Evolutionary conservation across 768 basidiomycete species (phyloP).

Genomic region (Favolaschia claudopus): DNA sequence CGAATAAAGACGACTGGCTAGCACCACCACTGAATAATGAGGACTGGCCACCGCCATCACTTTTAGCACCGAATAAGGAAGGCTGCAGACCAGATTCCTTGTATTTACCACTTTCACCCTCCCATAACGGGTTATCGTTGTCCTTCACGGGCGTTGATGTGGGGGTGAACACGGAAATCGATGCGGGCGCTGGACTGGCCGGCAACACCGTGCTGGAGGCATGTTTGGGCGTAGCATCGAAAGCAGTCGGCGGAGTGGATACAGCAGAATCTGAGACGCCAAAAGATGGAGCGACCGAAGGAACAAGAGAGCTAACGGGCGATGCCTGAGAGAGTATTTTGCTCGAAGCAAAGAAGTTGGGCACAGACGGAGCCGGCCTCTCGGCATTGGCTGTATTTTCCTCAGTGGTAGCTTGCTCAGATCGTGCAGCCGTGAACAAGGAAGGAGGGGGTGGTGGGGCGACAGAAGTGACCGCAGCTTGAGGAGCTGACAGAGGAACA

Average conservation of each 20-base stretch:
- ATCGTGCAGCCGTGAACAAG: conserved; percentile 10
- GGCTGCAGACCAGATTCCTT: conserved; percentile 12
- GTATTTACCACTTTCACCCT: conserved; percentile 40
- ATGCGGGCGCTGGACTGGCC: conserved; percentile 19
- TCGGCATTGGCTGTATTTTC: neutral
- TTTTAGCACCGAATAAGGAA: conserved; percentile 14
- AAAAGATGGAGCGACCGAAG: conserved; percentile 23
- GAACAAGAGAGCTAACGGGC: conserved; percentile 5
- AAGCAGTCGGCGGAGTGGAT: conserved; percentile 24
- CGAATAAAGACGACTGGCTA: no score
- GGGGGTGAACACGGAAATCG: conserved; percentile 24
- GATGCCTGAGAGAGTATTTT: conserved; percentile 51
- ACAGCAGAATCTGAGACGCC: conserved; percentile 33
- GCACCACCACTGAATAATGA: no score
- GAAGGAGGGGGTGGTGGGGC: conserved; percentile 20
- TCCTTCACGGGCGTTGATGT: conserved; percentile 44
- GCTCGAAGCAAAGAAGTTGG: conserved; percentile 72
- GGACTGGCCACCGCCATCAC: neutral
- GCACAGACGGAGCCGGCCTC: conserved; percentile 40
- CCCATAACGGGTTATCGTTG: conserved; percentile 52
- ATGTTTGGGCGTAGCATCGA: conserved; percentile 15
- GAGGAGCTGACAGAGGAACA: conserved; percentile 13
- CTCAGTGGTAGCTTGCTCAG: conserved; percentile 1
- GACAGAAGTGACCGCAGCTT: conserved; percentile 23
- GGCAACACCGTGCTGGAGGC: conserved; percentile 15